phyloP scores from a whole-genome alignment of 1,139 yeast species.

The Saccharomycopsis crataegensis region DNA sequence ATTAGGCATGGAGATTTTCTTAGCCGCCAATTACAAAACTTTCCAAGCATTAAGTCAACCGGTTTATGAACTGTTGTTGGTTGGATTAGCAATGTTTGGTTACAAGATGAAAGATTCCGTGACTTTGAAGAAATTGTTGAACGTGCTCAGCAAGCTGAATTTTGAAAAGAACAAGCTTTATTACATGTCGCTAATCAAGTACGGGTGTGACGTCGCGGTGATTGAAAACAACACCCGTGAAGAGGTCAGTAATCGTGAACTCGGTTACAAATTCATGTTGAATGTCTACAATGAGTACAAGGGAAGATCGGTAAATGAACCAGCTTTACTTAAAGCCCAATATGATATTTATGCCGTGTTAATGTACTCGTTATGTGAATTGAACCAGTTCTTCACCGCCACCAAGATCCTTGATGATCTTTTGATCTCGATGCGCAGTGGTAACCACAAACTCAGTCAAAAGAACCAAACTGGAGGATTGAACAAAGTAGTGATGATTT shows the following conservation, averaged over 20 bases:
- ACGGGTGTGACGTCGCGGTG: slow-evolving; percentile 2
- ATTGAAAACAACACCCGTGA: not conserved
- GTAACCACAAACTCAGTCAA: not conserved
- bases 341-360: slow-evolving; percentile 36
- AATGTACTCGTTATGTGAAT: slow-evolving; percentile 36
- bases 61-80: slow-evolving; percentile 22
- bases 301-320: slow-evolving; percentile 3
- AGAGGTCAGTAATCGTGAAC: too few relatives aligned
- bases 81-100: slow-evolving; percentile 19
- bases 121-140: slow-evolving; percentile 11
- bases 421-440: not conserved
- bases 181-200: slow-evolving; percentile 15
- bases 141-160: slow-evolving; percentile 2
- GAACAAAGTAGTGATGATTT: slow-evolving; percentile 13
- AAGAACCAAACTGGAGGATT: slow-evolving; percentile 8
- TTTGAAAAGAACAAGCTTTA: slow-evolving; percentile 13
- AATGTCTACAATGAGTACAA: slow-evolving; percentile 15
- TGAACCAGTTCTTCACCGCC: slow-evolving; percentile 35
- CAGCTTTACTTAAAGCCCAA: slow-evolving; percentile 25
- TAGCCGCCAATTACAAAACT: slow-evolving; percentile 29
- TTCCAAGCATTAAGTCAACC: slow-evolving; percentile 21
- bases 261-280: slow-evolving; percentile 5
- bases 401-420: slow-evolving; percentile 37
- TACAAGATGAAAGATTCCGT: slow-evolving; percentile 9
- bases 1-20: slow-evolving; percentile 42